Evolutionary conservation across 2,329 filamentous ascomycete genomes (phyloP).

Genomic region (Fusarium sp.): DNA sequence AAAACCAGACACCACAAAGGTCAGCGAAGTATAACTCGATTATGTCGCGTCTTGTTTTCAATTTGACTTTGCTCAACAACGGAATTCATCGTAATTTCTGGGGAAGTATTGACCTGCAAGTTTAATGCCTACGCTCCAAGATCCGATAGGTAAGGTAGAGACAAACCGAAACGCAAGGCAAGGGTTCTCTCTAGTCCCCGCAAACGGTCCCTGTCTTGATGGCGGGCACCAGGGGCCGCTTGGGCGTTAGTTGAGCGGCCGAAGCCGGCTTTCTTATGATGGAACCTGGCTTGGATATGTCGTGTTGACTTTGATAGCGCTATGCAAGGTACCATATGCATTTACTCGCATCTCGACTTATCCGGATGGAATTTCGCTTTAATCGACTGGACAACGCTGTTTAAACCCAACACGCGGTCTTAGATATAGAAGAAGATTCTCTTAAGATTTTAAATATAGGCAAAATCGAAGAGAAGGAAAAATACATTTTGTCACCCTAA

Average conservation of each 20-base stretch:
- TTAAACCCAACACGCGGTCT: not conserved
- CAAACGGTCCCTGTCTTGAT: slow-evolving; percentile 34
- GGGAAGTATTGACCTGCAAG: slow-evolving; percentile 8
- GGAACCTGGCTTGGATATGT: not conserved
- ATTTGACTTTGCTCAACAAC: not conserved
- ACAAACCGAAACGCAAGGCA: slow-evolving; percentile 15
- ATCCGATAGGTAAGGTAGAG: slow-evolving; percentile 21
- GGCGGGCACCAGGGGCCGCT: slow-evolving; percentile 17
- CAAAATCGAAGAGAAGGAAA: too few species aligned
- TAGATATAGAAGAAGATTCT: too few species aligned
- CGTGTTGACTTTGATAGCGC: not conserved
- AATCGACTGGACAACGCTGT: not conserved
- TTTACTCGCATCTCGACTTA: too few species aligned
- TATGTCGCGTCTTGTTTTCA: not conserved
- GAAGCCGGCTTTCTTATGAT: slow-evolving; percentile 9
- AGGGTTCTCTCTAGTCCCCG: slow-evolving; percentile 18
- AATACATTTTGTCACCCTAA: too few species aligned
- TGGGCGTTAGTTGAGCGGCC: slow-evolving; percentile 17
- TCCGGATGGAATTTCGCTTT: not conserved
- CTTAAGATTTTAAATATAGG: too few species aligned
- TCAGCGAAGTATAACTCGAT: not conserved
- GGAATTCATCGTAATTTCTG: not conserved
- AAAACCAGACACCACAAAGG: not conserved
- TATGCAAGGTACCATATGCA: not conserved
- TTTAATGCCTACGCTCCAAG: not conserved